Base-by-base conservation (phyloP, 2,329 filamentous ascomycete species). In the Myriosclerotinia duriaeana region DNA sequence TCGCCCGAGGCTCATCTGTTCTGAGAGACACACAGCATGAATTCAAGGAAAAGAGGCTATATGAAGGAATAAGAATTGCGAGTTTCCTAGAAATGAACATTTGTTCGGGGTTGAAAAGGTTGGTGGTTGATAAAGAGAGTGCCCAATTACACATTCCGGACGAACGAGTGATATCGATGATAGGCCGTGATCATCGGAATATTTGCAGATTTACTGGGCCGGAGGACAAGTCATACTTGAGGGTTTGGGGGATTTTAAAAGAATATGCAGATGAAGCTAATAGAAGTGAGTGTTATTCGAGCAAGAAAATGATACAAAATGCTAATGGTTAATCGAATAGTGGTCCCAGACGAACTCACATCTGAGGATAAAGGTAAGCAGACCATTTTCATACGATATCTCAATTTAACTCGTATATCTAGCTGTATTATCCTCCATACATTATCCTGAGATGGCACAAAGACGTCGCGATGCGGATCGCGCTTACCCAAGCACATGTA, bases 391-490 rank as follows among this genome's bases (percentile, higher is more conserved):
- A 6, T 17, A 60, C 2, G 8, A 26, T 2, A 1, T 4, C 3
- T 30, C 2, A 7, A 42, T 22, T 5, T 14, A 64, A 55, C 38
- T 4, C 4, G 7, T 1, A 36, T 22, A 50, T 48, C 0, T 9
- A 64, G 62, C 62, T 6, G 42, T 64, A 2, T 30, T 65, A 11
- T 34, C 53, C 34, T 26, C 77, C 2, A 69, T 79, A 6, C 71
- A 74, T 11, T 79, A 78, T 65, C 67, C 59, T 0, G 69, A 74
- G 53, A 76, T 78, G 71, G 34, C 70, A 1, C 59, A 67, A 42
- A 76, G 77, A 5, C 67, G 54, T 34, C 44, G 72, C 9, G 69
- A 75, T 9, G 73, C 75, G n/a, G 68, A 71, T 5, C 9, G 34
- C 3, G 71, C 74, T 2, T 64, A 67, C 15, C 15, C 58, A 12